Evolutionary conservation across 805 yeast species (phyloP), one percentile per base, ranked within the genome.

Genomic region (Hyphopichia homilentoma): DNA sequence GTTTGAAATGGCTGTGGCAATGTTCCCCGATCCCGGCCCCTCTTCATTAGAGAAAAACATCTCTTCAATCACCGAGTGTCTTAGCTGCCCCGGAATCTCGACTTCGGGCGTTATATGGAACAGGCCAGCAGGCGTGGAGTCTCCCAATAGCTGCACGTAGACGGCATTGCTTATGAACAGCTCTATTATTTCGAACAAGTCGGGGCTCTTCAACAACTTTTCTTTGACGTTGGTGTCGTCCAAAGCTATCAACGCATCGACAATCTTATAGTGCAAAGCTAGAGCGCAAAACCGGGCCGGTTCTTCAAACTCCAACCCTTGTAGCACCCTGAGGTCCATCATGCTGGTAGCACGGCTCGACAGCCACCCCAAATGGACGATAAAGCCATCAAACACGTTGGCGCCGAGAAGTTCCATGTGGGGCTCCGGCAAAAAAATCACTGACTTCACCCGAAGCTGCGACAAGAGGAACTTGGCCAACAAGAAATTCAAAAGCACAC

Each of bases 311-410:
- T 26, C 29, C 7, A n/a, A 13, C n/a, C 25, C 23, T 11, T 24
- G 20, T 5, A 54, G 20, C 4, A 43, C 36, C 27, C 62, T 38
- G 21, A 59, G 44, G 35, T 61, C 66, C 9, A 41, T 25, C 3
- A 60, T 40, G 9, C 48, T 32, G 9, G 33, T 30, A 6, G 59
- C 35, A 4, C 36, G 38, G 7, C 40, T 24, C 6, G 45, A 24
- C 19, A 43, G 42, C 66, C 66, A 61, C 6, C 52, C 53, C 18
- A 57, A 32, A 35, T 59, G 54, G 7, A 61, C 21, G 6, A 60
- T 58, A 7, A 61, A 29, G 1, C 61, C 64, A 25, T 50, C 32
- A 12, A 37, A n/a, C 7, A 33, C 20, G 30, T 47, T 47, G 7
- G 49, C 35, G 2, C 56, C 49, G 3, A 59, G 31, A 6, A 53